These are phyloP conservation scores for Fusarium pilosicola DNA, from an alignment of 2,329 filamentous ascomycete species.

Conservation along the genomic window DNA sequence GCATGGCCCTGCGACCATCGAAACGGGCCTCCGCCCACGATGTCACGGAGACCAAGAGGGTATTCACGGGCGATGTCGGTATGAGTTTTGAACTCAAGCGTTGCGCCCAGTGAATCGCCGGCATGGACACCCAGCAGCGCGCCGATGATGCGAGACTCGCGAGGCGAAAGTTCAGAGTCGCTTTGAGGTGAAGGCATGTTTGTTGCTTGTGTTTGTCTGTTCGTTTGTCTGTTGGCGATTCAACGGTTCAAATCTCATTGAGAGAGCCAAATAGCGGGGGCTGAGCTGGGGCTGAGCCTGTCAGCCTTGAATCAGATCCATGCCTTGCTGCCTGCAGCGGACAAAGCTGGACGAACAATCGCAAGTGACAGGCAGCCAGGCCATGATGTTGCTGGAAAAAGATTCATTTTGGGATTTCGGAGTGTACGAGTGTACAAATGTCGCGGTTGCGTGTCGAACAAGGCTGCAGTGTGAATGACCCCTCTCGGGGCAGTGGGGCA, in stretches of 20 bases:
- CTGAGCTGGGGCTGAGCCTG: not conserved
- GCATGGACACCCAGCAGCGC: constrained; percentile 59
- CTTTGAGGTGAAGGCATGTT: not conserved
- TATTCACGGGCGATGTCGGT: constrained; percentile 45
- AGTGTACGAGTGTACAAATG: no score
- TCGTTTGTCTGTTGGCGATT: not conserved
- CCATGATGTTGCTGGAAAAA: not conserved
- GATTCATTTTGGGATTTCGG: no score
- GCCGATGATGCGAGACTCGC: constrained; percentile 50
- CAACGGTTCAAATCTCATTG: not conserved
- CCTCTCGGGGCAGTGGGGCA: no score
- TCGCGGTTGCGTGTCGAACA: no score
- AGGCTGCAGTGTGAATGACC: no score
- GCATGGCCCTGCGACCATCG: constrained; percentile 55
- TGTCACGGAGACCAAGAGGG: constrained; percentile 53
- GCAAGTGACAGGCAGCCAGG: not conserved
- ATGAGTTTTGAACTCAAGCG: constrained; percentile 55
- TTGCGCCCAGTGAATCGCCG: constrained; percentile 59
- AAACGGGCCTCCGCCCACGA: constrained; percentile 58
- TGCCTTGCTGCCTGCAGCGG: not conserved
- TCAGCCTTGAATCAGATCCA: not conserved
- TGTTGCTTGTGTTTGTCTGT: not conserved
- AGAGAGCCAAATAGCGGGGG: not conserved
- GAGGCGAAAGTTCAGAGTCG: not conserved
- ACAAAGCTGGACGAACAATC: not conserved